Percentiles rank a stretch among this genome's conserved stretches.
Evolutionary conservation across 768 basidiomycete species (phyloP).

Genomic region (Tylopilus vinaceipallidus): DNA sequence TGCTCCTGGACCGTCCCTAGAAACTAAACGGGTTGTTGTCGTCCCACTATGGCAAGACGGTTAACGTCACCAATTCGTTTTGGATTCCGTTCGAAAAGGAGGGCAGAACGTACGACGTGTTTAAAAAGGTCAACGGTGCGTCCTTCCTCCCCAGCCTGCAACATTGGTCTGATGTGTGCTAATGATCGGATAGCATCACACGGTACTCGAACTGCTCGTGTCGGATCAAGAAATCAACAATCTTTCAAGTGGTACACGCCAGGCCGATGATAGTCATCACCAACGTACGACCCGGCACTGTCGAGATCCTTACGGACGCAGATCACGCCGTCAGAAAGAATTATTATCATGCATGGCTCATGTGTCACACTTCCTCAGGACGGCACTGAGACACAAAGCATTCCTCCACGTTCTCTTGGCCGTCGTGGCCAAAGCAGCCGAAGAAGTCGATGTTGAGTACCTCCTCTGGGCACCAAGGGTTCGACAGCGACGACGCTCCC

Average conservation of each 20-base stretch:
- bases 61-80: slow-evolving; percentile 97
- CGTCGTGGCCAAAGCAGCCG: slow-evolving; percentile 91
- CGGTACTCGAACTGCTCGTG: slow-evolving; percentile 90
- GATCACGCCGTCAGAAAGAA: slow-evolving; percentile 99
- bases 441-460: slow-evolving; percentile 98
- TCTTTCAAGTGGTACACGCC: slow-evolving; percentile 86
- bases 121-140: slow-evolving; percentile 96
- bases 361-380: slow-evolving; percentile 59
- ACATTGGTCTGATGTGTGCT: slow-evolving; percentile 37
- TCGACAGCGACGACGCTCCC: slow-evolving; percentile 91
- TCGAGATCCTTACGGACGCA: slow-evolving; percentile 94
- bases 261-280: slow-evolving; percentile 98
- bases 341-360: no score
- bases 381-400: slow-evolving; percentile 79
- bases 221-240: slow-evolving; percentile 99
- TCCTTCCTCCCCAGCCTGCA: no score
- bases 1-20: slow-evolving; percentile 85
- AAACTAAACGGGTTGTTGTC: slow-evolving; percentile 89
- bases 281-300: slow-evolving; percentile 86
- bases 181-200: slow-evolving; percentile 98
- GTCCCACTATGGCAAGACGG: slow-evolving; percentile 90
- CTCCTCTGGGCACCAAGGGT: slow-evolving; percentile 91
- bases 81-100: slow-evolving; percentile 98
- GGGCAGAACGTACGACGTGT: slow-evolving; percentile 99
- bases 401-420: no score